A percentile compares a stretch with the other conserved stretches of the same genome.
Evolutionary conservation across 2,329 filamentous ascomycete species (phyloP).

Genomic region (Podosphaera xanthii): DNA sequence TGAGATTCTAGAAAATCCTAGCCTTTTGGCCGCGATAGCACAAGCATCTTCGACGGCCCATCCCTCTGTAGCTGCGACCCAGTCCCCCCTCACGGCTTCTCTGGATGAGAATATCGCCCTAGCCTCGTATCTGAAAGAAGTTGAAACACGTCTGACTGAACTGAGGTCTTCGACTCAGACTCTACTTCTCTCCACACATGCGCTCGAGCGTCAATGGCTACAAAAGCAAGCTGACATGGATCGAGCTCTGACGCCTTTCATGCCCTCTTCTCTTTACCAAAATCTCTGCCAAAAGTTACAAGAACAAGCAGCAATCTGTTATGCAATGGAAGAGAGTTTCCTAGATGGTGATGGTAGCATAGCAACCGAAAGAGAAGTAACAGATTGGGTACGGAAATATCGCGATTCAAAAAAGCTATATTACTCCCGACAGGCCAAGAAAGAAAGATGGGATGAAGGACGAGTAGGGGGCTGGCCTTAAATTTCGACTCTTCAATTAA

Average conservation of each 20-base stretch:
- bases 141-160: constrained; percentile 32
- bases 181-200: constrained; percentile 60
- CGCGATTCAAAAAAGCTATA: constrained; percentile 57
- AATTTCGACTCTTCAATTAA: neutral
- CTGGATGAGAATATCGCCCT: constrained; percentile 51
- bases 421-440: constrained; percentile 65
- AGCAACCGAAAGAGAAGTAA: constrained; percentile 59
- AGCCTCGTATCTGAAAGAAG: constrained; percentile 35
- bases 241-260: constrained; percentile 59
- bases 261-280: constrained; percentile 69
- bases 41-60: constrained; percentile 44
- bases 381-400: constrained; percentile 65
- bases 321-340: constrained; percentile 80
- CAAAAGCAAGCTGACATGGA: constrained; percentile 81
- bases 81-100: constrained; percentile 37
- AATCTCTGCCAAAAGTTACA: constrained; percentile 50
- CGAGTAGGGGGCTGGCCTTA: constrained; percentile 76
- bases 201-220: constrained; percentile 79
- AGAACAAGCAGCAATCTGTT: constrained; percentile 64
- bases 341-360: constrained; percentile 27
- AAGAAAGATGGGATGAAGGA: constrained; percentile 88
- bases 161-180: constrained; percentile 54
- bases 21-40: constrained; percentile 52
- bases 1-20: constrained; percentile 37
- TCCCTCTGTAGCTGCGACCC: constrained; percentile 43